Evolutionary conservation across 768 basidiomycete genomes (phyloP), one percentile per base, ranked within the genome.

Genomic region (Pleurotus pulmonarius): DNA sequence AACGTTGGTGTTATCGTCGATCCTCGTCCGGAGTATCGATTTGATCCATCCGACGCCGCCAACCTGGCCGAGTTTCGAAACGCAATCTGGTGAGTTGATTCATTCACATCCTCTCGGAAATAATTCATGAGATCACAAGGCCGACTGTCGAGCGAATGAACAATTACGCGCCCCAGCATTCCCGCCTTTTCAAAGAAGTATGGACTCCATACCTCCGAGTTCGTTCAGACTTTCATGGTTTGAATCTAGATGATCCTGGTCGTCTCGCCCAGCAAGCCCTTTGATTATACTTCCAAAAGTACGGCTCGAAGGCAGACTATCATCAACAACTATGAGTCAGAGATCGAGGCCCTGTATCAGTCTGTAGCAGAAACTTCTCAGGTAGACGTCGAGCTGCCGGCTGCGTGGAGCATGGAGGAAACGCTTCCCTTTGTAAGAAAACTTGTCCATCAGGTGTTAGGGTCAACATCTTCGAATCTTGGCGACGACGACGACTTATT

Each of bases 111-210:
- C 5, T 15, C 41, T 29, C 13, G 13, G 8, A 1, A 29, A 40
- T 26, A 18, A 12, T n/a, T 39, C 5, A 41, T 47, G 34, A 38
- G 3, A 12, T 40, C 16, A 46, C 22, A 49, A 74, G 73, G 73
- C 69, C 70, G 1, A 73, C 68, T 4, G 65, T 77, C 3, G 69
- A 70, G 46, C 56, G 66, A 46, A 59, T 70, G 58, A 76, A 76
- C 49, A 56, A 48, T 12, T 71, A 62, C 56, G 75, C 75, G 1
- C 75, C 75, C 6, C 66, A 72, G 47, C 74, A 76, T 52, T 75
- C 75, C 0, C 63, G 73, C n/a, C 52, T 77, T 3, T 76, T 75
- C 66, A 75, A 73, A 59, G 75, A 74, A 69, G 73, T 69, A 11
- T 38, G 60, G 3, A 22, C 8, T 44, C 57, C 18, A 57, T 18